Evolutionary conservation across 768 basidiomycete species (phyloP).

Genomic region (Lentinula detonsa): DNA sequence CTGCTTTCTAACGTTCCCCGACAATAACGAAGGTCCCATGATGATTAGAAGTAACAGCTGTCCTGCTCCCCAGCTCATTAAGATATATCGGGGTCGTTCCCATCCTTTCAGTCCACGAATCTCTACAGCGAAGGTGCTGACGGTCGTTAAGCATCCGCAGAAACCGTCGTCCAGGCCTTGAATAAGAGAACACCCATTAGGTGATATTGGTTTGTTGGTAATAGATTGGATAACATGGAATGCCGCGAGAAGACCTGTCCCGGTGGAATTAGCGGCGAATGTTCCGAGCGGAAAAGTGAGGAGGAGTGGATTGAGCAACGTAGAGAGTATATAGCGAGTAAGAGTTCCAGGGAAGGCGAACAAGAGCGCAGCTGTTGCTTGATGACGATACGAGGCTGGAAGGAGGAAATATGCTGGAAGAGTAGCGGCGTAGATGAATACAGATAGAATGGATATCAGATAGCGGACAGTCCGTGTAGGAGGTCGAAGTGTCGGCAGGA

Average conservation of each 20-base stretch:
- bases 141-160: slow-evolving; percentile 91
- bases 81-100: slow-evolving; percentile 63
- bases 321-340: slow-evolving; percentile 74
- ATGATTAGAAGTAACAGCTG: slow-evolving; percentile 70
- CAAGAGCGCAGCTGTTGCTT: slow-evolving; percentile 81
- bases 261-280: slow-evolving; percentile 65
- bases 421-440: slow-evolving; percentile 68
- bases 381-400: slow-evolving; percentile 60
- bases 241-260: slow-evolving; percentile 76
- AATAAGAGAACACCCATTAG: slow-evolving; percentile 60
- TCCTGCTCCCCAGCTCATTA: slow-evolving; percentile 60
- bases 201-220: slow-evolving; percentile 31
- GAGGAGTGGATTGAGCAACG: slow-evolving; percentile 59
- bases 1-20: slow-evolving; percentile 34
- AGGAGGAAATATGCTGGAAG: slow-evolving; percentile 77
- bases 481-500: slow-evolving; percentile 34
- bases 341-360: slow-evolving; percentile 89
- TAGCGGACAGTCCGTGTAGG: slow-evolving; percentile 42
- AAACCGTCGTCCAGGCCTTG: slow-evolving; percentile 88
- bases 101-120: slow-evolving; percentile 47
- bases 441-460: slow-evolving; percentile 44
- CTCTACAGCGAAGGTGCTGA: slow-evolving; percentile 91
- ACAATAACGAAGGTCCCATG: slow-evolving; percentile 59
- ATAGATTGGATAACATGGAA: slow-evolving; percentile 68
- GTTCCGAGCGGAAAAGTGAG: slow-evolving; percentile 74